Evolutionary conservation across 495 filamentous ascomycete species (phyloP), one percentile per base, ranked within the genome.

Genomic region (Corynascus novoguineensis): DNA sequence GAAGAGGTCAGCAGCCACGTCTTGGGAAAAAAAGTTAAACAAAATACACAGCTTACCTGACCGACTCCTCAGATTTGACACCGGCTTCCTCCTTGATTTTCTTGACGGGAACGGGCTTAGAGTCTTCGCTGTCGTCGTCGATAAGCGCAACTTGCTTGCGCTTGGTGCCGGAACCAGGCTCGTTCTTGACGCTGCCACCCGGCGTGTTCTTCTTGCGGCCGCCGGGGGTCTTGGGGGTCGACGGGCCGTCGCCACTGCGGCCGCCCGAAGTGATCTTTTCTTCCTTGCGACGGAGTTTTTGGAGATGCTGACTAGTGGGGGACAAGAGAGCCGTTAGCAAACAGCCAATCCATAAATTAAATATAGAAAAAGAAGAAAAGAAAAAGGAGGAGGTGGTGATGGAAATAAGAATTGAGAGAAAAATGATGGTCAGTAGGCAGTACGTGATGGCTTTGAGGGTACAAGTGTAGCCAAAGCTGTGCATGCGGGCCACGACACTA

Each of bases 271-370:
- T 14, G 32, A 31, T 34, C 10, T 28, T 50, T 0, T 56, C 59
- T 15, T 70, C 70, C 60, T 73, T 73, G 40, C 66, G 68, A 7
- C 69, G 65, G 0, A 74, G 64, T 52, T 74, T 74, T 49, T 74
- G 72, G 0, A 74, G 59, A 9, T 74, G 72, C 63, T 74, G 72
- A 24, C 72, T 74, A 46, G 67, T 37, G 3, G 35, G 35, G 12
- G 8, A 22, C 49, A 17, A 46, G 19, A 34, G 32, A 48, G 14
- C 28, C 22, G 60, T 65, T 58, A 68, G 64, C 28, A 21, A 50
- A 11, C 11, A 15, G 17, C 35, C 15, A n/a, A 17, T 38, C 35
- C n/a, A 7, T 15, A 21, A 21, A n/a, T 12, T 14, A 15, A 15
- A 17, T 38, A 1, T 7, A 41, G 15, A 15, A n/a, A 41, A 17